Conservation (phyloP, 805 yeast genomes). For the Millerago galiae region DNA sequence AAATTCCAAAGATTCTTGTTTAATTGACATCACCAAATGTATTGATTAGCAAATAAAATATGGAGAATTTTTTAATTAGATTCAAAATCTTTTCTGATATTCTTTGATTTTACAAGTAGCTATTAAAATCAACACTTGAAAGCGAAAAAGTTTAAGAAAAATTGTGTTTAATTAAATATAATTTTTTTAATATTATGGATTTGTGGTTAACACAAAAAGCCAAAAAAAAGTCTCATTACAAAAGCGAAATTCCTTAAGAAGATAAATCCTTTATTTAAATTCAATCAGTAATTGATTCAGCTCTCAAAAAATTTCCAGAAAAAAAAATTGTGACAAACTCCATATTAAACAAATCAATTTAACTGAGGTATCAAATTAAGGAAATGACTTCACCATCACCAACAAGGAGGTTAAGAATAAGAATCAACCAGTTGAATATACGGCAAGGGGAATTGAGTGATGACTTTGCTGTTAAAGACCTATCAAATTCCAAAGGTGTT, state of each 20-base stretch:
- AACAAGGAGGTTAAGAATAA: not conserved
- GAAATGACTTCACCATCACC: not conserved
- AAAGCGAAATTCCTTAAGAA: not conserved
- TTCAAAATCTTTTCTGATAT: not conserved
- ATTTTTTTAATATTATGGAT: too few relatives aligned
- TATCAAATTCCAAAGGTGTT: not conserved
- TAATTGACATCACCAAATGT: conserved; percentile 1
- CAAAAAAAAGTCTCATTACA: not conserved
- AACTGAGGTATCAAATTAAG: not conserved
- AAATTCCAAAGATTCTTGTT: conserved; percentile 1
- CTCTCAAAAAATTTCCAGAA: not conserved
- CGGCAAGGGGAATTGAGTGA: not conserved
- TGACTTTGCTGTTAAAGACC: too few relatives aligned
- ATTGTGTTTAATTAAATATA: not conserved
- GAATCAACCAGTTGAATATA: not conserved
- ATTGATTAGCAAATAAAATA: not conserved
- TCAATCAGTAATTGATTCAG: too few relatives aligned
- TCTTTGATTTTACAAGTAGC: not conserved
- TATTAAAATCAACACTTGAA: not conserved
- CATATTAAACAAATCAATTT: too few relatives aligned
- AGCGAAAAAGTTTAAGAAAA: not conserved
- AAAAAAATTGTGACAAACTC: not conserved
- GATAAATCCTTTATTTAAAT: too few relatives aligned
- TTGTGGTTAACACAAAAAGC: too few relatives aligned
- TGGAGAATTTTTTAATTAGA: not conserved